These are phyloP conservation scores for Saururus chinensis DNA, from an alignment of 164 flowering plant genomes.

Conservation along the genomic window DNA sequence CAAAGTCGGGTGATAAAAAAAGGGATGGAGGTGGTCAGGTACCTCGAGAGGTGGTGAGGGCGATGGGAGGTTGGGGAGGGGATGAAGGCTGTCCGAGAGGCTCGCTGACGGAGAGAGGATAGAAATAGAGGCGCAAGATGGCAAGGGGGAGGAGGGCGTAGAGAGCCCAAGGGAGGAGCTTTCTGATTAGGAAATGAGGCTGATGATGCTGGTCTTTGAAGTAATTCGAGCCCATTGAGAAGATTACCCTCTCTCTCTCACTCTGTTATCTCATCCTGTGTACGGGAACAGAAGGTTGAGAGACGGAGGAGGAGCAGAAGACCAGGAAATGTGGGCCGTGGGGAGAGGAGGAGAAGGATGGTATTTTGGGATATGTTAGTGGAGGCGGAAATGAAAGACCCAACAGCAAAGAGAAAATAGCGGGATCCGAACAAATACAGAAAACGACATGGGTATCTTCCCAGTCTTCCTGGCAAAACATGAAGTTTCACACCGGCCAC, in stretches of 20 bases:
- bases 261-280: neutral
- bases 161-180: constrained; percentile 35
- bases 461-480: too few species aligned
- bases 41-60: constrained; percentile 13
- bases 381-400: too few species aligned
- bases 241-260: neutral
- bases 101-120: constrained; percentile 19
- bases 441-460: too few species aligned
- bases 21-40: neutral
- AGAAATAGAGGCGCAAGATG: constrained; percentile 40
- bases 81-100: constrained; percentile 7
- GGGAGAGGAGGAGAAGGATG: neutral
- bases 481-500: too few species aligned
- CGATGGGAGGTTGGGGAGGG: constrained; percentile 1
- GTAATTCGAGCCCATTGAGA: constrained; percentile 21
- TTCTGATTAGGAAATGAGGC: constrained; percentile 20
- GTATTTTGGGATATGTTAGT: too few species aligned
- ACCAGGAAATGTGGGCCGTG: neutral
- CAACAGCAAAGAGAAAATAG: too few species aligned
- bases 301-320: neutral
- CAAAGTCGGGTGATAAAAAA: too few species aligned
- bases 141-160: constrained; percentile 42
- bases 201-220: constrained; percentile 25
- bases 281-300: neutral
- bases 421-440: too few species aligned